Evolutionary conservation across 495 filamentous ascomycete genomes (phyloP).

Genomic region (Talaromyces wortmannii): DNA sequence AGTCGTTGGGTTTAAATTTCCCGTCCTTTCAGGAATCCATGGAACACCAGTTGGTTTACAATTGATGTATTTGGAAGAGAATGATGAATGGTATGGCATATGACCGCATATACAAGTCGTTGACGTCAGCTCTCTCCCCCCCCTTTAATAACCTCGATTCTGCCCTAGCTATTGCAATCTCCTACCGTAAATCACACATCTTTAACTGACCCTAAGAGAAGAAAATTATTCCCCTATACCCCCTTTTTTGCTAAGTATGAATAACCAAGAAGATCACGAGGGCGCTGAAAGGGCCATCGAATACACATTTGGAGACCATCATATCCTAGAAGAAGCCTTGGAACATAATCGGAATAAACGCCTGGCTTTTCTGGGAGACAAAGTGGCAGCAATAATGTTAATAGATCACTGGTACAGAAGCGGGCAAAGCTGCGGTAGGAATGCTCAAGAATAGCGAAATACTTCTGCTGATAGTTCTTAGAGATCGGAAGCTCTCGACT

Average conservation of each 20-base stretch:
- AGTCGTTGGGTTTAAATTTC: too few species aligned
- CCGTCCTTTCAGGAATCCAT: too few species aligned
- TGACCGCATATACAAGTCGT: too few species aligned
- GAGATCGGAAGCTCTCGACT: not conserved
- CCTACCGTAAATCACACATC: not conserved
- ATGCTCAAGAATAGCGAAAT: not conserved
- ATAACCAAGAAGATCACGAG: not conserved
- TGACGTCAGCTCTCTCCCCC: not conserved
- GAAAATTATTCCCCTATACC: constrained; percentile 46
- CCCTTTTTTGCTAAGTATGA: constrained; percentile 10
- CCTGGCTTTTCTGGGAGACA: not conserved
- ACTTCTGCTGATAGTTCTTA: not conserved
- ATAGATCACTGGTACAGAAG: not conserved
- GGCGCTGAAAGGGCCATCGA: not conserved
- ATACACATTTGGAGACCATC: not conserved
- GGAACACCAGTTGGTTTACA: too few species aligned
- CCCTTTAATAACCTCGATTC: not conserved
- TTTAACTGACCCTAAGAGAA: constrained; percentile 6
- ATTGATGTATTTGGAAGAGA: too few species aligned
- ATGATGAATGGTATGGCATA: too few species aligned
- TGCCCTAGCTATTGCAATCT: not conserved
- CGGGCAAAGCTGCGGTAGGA: not conserved
- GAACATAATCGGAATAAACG: not conserved
- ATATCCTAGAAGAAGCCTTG: not conserved
- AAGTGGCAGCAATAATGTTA: not conserved